These are phyloP conservation scores for Thelonectria olida DNA, from an alignment of 2,329 filamentous ascomycete genomes.

Conservation along the genomic window DNA sequence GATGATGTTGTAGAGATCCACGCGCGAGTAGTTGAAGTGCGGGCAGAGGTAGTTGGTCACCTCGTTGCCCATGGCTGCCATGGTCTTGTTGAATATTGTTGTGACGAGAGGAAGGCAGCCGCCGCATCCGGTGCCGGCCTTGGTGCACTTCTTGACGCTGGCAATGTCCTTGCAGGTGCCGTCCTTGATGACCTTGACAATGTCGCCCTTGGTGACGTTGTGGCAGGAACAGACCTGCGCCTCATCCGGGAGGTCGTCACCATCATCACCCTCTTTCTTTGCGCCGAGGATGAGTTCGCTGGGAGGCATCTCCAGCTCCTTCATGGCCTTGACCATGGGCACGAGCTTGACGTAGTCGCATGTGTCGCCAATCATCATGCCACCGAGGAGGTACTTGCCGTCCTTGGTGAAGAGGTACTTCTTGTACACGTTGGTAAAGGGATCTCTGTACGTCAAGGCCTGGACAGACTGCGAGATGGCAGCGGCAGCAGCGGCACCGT, in stretches of 20 bases:
- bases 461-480: slow-evolving; percentile 73
- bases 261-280: slow-evolving; percentile 74
- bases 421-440: slow-evolving; percentile 89
- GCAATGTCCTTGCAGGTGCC: slow-evolving; percentile 83
- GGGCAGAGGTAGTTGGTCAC: slow-evolving; percentile 87
- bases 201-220: slow-evolving; percentile 87
- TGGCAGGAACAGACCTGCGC: slow-evolving; percentile 93
- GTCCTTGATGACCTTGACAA: slow-evolving; percentile 76
- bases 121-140: slow-evolving; percentile 89
- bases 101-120: slow-evolving; percentile 90
- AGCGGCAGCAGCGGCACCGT: slow-evolving; percentile 13
- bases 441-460: slow-evolving; percentile 87
- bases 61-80: slow-evolving; percentile 86
- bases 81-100: slow-evolving; percentile 89
- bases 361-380: slow-evolving; percentile 97
- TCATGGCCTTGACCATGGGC: slow-evolving; percentile 86
- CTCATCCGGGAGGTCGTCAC: slow-evolving; percentile 82
- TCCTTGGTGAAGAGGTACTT: slow-evolving; percentile 92
- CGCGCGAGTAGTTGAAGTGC: slow-evolving; percentile 85
- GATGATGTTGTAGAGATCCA: slow-evolving; percentile 90
- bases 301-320: slow-evolving; percentile 79
- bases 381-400: slow-evolving; percentile 89
- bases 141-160: slow-evolving; percentile 89
- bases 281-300: slow-evolving; percentile 85
- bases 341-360: slow-evolving; percentile 91